Conservation (phyloP, 176 grass and related monocot genomes). For the Stipa capillata region DNA sequence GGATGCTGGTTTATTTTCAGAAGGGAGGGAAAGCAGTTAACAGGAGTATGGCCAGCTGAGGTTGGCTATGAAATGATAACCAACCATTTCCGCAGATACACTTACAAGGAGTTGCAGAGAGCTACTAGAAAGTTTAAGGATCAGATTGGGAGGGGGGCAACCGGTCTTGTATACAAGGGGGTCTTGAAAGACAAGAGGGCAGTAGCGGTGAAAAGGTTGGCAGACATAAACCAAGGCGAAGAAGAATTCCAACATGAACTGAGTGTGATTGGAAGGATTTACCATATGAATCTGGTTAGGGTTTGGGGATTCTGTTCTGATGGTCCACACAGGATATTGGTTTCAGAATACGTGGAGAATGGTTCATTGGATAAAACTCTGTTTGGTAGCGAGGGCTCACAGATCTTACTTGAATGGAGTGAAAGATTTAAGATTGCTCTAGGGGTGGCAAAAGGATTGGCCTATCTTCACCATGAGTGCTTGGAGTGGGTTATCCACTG, state of each 20-base stretch:
- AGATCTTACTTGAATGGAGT: constrained; percentile 18
- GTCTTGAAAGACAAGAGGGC: constrained; percentile 17
- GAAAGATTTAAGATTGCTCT: constrained; percentile 31
- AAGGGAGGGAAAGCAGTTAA: constrained; percentile 1
- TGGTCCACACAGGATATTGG: constrained; percentile 19
- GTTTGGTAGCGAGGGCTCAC: background rate
- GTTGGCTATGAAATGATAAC: constrained; percentile 30
- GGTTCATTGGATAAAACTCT: constrained; percentile 24
- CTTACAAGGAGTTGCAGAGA: constrained; percentile 21
- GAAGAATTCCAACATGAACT: constrained; percentile 36
- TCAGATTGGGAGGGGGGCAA: constrained; percentile 26
- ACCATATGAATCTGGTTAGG: constrained; percentile 43
- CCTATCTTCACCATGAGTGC: constrained; percentile 42
- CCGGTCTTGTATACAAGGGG: constrained; percentile 23
- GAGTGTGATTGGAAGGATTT: constrained; percentile 26
- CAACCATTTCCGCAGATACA: constrained; percentile 31
- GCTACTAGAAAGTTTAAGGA: constrained; percentile 28
- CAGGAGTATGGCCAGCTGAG: constrained; percentile 37
- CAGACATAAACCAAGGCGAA: constrained; percentile 9
- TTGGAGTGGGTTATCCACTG: constrained; percentile 47
- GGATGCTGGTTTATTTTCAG: constrained; percentile 32
- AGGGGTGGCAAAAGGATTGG: constrained; percentile 28
- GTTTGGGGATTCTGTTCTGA: constrained; percentile 41
- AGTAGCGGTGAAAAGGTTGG: constrained; percentile 21
- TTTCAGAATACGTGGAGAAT: constrained; percentile 24